Evolutionary conservation across 345 rosid species (phyloP).

Genomic region (Eutrema japonicum): DNA sequence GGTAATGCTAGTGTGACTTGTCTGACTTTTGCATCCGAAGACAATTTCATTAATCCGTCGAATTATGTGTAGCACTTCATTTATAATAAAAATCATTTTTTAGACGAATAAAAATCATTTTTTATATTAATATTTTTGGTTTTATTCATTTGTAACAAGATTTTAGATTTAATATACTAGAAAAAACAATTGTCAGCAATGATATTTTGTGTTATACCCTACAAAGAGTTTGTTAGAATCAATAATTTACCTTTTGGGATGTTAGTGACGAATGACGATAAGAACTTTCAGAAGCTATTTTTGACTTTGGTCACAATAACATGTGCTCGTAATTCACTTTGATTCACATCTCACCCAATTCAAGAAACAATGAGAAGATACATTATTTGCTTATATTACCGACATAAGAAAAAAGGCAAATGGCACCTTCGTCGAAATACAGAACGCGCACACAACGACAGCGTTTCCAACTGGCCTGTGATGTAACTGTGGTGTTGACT

Average conservation of each 20-base stretch:
- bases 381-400: conserved; percentile 23
- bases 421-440: conserved; percentile 32
- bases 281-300: conserved; percentile 23
- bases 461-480: conserved; percentile 21
- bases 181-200: background rate
- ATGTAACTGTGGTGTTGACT: background rate
- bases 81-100: too few relatives aligned
- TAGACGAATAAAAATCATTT: too few relatives aligned
- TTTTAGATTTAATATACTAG: background rate
- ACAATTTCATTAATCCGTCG: too few relatives aligned
- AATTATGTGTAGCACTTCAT: too few relatives aligned
- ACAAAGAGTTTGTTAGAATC: background rate
- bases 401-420: conserved; percentile 23
- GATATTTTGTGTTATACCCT: background rate
- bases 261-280: background rate
- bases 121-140: background rate
- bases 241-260: background rate
- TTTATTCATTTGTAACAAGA: conserved; percentile 6
- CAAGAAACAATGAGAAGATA: background rate
- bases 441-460: conserved; percentile 11
- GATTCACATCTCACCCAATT: conserved; percentile 10
- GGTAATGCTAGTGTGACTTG: too few relatives aligned
- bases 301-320: conserved; percentile 18
- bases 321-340: background rate
- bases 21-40: too few relatives aligned